Evolutionary conservation across 176 grass and related monocot species (phyloP).

Genomic region (Carex littledalei): DNA sequence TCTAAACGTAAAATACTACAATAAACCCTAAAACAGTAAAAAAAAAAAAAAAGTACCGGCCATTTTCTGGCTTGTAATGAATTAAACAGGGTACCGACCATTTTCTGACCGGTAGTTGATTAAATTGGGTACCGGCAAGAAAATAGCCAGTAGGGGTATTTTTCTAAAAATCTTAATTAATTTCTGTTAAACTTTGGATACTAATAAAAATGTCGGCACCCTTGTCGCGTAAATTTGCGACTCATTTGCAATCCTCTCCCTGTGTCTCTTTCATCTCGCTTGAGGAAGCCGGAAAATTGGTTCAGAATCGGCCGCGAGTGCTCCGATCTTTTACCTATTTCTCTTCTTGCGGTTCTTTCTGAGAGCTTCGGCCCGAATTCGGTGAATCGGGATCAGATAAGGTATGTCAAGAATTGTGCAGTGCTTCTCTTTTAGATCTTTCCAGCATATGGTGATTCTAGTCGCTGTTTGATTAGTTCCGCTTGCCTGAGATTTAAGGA

Average conservation of each 20-base stretch:
- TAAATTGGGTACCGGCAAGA: too few species aligned
- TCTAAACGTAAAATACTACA: too few species aligned
- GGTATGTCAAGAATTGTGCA: background rate
- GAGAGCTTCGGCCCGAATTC: background rate
- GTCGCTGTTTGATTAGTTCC: background rate
- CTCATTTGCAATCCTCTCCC: background rate
- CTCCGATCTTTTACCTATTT: background rate
- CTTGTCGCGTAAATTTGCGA: constrained; percentile 6
- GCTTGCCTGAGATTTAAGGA: background rate
- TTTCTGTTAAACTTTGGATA: too few species aligned
- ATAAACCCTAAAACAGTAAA: too few species aligned
- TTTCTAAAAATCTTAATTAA: too few species aligned
- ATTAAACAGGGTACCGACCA: too few species aligned
- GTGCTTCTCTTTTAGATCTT: background rate
- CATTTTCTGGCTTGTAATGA: too few species aligned
- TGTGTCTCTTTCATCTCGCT: background rate
- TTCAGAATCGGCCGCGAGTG: background rate
- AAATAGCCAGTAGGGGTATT: too few species aligned
- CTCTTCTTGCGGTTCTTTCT: background rate
- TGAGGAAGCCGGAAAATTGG: background rate
- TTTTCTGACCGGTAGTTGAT: too few species aligned
- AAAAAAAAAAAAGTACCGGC: too few species aligned
- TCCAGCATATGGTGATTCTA: background rate
- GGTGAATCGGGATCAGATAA: background rate
- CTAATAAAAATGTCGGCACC: background rate